These are phyloP conservation scores for Yamadazyma takamatsuzukensis DNA, from an alignment of 805 yeast genomes.

Conservation along the genomic window DNA sequence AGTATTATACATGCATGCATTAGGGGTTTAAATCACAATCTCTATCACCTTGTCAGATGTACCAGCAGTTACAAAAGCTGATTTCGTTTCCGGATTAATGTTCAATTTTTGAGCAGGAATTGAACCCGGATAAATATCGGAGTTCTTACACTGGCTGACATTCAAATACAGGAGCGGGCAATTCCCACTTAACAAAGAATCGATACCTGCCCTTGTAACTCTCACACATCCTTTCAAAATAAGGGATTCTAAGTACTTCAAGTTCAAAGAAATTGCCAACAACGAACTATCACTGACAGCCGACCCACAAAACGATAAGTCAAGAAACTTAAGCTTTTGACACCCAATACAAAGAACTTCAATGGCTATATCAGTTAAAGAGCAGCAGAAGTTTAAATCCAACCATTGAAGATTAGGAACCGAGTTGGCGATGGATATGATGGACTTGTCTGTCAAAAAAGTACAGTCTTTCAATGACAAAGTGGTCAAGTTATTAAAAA, in stretches of 20 bases:
- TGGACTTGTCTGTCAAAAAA: constrained; percentile 62
- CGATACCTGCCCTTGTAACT: constrained; percentile 75
- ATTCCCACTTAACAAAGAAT: constrained; percentile 57
- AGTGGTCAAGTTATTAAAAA: constrained; percentile 50
- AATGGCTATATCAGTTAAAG: constrained; percentile 63
- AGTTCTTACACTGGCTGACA: constrained; percentile 70
- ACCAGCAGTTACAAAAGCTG: constrained; percentile 56
- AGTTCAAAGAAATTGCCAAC: constrained; percentile 53
- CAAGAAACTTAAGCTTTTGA: constrained; percentile 47
- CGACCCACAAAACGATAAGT: constrained; percentile 71
- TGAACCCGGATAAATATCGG: constrained; percentile 59
- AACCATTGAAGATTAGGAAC: constrained; percentile 55
- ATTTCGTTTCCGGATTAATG: constrained; percentile 48
- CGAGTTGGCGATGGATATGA: constrained; percentile 57
- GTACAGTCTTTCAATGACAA: constrained; percentile 70
- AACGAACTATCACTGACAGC: constrained; percentile 74
- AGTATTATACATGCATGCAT: constrained; percentile 3
- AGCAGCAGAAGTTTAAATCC: constrained; percentile 72
- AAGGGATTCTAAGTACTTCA: constrained; percentile 46
- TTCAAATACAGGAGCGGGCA: constrained; percentile 50
- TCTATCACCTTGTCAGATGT: constrained; percentile 54
- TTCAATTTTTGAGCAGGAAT: constrained; percentile 53
- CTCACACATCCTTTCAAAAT: constrained; percentile 67
- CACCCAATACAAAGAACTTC: constrained; percentile 69
- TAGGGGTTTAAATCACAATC: constrained; percentile 26